Evolutionary conservation across 805 yeast species (phyloP), one percentile per base, ranked within the genome.

Genomic region (Hanseniaspora mollemarum): DNA sequence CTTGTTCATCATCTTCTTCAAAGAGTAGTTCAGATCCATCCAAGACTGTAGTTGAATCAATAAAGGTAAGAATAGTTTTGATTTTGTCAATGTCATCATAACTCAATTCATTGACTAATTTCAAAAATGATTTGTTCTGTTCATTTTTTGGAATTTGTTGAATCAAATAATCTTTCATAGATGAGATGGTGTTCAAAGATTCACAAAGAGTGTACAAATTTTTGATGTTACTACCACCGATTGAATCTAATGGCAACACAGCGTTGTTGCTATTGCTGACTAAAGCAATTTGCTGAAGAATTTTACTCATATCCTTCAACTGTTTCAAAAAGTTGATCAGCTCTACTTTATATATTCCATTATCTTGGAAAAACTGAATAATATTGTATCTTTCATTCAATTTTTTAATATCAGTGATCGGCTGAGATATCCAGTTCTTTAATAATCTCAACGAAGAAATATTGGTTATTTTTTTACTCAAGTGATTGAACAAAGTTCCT

Each of bases 391-490:
- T 68, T 18, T 62, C 58, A 16, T 62, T 62, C 13, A 92, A 77
- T 54, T 77, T 83, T 0, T 60, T 57, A 0, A 75, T 58, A 58
- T 81, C 75, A 9, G 82, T 72, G 0, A 85, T 73, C 0, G 98
- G 98, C 1, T 86, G 78, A 24, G 84, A 72, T 4, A 90, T 66
- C 96, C 96, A 87, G 48, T 80, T 79, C 7, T 81, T 75, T 12
- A 92, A 66, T n/a, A 83, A 60, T 38, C 97, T 68, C 0, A 94
- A 69, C 0, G 97, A 97, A 0, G 92, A 79, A 0, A 81, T 9
- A 37, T 37, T 72, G 0, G 97, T 87, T 2, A 75, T 77, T 0
- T 97, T 90, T 48, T 82, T 68, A 53, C 77, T 75, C 2, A 92
- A 74, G 0, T 83, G 73, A n/a, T 77, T 75, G 4, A 85, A 68